These are phyloP conservation scores for Myriosclerotinia scirpicola DNA, from an alignment of 2,329 filamentous ascomycete genomes.

Conservation along the genomic window DNA sequence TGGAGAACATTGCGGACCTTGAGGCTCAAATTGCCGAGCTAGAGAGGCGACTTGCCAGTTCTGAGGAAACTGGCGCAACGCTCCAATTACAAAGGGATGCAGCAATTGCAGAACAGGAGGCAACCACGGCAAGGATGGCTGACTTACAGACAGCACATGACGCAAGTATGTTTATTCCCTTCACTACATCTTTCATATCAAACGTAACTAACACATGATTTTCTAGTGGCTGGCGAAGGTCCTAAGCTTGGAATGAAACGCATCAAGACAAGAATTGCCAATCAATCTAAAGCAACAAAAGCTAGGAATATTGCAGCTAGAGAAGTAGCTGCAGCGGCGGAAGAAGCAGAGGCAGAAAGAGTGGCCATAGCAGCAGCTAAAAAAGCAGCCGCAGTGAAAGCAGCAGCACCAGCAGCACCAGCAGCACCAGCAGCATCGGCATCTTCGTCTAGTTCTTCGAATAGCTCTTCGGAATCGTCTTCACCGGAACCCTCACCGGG, in stretches of 20 bases:
- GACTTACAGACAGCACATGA: constrained; percentile 14
- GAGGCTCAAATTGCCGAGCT: background rate
- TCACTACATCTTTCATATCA: background rate
- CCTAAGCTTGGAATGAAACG: constrained; percentile 18
- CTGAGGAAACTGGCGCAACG: background rate
- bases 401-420: background rate
- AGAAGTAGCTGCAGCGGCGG: background rate
- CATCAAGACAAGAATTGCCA: constrained; percentile 17
- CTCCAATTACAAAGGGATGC: constrained; percentile 12
- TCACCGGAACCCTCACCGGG: too few relatives aligned
- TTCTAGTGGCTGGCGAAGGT: constrained; percentile 11
- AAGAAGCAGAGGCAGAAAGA: background rate
- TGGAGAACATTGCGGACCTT: background rate
- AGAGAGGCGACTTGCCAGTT: background rate
- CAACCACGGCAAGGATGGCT: background rate
- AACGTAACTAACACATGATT: background rate
- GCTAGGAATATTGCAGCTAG: constrained; percentile 2
- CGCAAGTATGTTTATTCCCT: background rate
- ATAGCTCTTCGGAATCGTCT: too few relatives aligned
- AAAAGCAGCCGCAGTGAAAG: background rate
- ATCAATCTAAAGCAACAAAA: constrained; percentile 5
- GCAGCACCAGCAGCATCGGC: too few relatives aligned
- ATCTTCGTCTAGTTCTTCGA: too few relatives aligned
- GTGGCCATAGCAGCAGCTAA: background rate
- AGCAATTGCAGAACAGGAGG: constrained; percentile 3